A percentile compares a stretch with the other conserved stretches of the same genome.
These are phyloP conservation scores for Rhizopus delemar DNA, from an alignment of 371 early-diverging fungal genomes.

Conservation along the genomic window DNA sequence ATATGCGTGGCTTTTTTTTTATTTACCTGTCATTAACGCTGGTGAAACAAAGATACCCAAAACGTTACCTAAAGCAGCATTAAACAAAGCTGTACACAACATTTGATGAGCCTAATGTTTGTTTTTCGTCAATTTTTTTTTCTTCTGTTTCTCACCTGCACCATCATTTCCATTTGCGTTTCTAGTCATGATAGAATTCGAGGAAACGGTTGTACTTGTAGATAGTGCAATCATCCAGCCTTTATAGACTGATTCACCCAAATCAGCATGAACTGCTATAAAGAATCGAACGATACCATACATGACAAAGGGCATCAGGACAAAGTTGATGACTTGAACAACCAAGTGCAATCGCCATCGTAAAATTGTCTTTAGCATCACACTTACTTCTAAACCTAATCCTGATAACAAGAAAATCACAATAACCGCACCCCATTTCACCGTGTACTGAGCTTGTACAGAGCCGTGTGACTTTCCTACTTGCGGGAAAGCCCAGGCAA, in stretches of 20 bases:
- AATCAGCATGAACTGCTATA: conserved; percentile 40
- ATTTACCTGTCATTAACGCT: conserved; percentile 55
- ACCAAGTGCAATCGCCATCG: conserved; percentile 65
- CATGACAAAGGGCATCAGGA: conserved; percentile 63
- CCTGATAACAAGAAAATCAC: conserved; percentile 75
- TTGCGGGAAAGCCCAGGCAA: conserved; percentile 66
- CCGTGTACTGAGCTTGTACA: conserved; percentile 66
- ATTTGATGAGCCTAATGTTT: neutral
- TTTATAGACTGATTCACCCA: conserved; percentile 59
- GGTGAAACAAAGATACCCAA: conserved; percentile 72
- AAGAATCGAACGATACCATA: conserved; percentile 60
- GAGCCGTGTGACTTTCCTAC: conserved; percentile 65
- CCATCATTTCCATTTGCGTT: conserved; percentile 72
- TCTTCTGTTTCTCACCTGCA: conserved; percentile 24
- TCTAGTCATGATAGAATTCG: conserved; percentile 79
- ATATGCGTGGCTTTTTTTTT: neutral
- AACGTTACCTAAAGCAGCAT: conserved; percentile 72
- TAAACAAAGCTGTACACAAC: conserved; percentile 52
- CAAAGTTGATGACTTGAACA: conserved; percentile 66
- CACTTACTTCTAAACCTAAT: conserved; percentile 64
- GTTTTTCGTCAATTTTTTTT: neutral
- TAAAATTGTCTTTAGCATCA: conserved; percentile 56
- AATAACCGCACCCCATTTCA: conserved; percentile 69
- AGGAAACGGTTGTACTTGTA: conserved; percentile 77
- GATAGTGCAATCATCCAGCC: conserved; percentile 70